phyloP scores from a whole-genome alignment of 1,284 basidiomycete species.

The Acaromyces ingoldii region DNA sequence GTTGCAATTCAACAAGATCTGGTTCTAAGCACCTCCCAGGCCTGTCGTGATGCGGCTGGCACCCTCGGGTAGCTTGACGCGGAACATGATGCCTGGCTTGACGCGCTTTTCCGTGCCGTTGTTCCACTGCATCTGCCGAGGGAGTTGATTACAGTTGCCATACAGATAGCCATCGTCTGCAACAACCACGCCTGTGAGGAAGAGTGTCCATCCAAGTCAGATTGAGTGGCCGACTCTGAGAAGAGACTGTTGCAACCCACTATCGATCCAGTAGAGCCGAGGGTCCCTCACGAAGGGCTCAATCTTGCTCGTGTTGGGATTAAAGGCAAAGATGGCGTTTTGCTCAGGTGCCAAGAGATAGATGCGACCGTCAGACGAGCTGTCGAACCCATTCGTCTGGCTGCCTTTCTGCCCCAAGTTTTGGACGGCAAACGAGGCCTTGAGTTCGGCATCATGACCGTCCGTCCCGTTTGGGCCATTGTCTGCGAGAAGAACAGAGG shows the following conservation, averaged over 20 bases:
- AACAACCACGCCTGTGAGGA: too few relatives aligned
- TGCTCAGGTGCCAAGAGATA: constrained; percentile 14
- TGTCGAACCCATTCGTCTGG: constrained; percentile 14
- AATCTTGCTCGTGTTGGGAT: constrained; percentile 6
- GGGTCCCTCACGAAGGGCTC: constrained; percentile 13
- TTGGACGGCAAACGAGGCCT: constrained; percentile 7
- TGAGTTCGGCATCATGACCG: constrained; percentile 4
- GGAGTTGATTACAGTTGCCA: constrained; percentile 13
- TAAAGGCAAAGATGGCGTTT: constrained; percentile 11
- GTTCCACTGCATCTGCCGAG: constrained; percentile 8
- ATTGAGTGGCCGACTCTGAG: neutral
- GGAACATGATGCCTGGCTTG: constrained; percentile 13
- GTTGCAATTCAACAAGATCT: too few relatives aligned
- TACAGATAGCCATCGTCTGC: constrained; percentile 14
- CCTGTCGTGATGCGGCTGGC: neutral
- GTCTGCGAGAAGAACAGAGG: constrained; percentile 8
- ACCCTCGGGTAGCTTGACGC: constrained; percentile 11
- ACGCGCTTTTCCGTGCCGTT: constrained; percentile 13
- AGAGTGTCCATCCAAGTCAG: neutral
- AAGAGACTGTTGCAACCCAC: neutral
- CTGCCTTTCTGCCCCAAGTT: constrained; percentile 12
- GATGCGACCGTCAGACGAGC: constrained; percentile 11
- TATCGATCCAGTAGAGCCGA: constrained; percentile 13
- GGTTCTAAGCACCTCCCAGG: too few relatives aligned
- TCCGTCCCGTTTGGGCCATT: neutral